Base-by-base conservation (phyloP, 331 rosid genomes). In the Quercus lobata region DNA sequence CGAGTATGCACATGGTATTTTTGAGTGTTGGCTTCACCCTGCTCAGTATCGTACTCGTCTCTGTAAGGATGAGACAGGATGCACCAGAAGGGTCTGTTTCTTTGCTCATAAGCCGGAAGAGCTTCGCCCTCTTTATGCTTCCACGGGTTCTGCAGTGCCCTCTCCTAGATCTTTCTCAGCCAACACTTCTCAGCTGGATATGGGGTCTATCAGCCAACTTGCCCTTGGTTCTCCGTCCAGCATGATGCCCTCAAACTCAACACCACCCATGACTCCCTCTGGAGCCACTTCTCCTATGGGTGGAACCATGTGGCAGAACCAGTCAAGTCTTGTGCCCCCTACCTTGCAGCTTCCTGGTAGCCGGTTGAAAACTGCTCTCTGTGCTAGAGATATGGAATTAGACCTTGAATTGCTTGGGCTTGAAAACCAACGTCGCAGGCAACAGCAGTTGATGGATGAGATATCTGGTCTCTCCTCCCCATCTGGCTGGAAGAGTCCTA, bases 1-100 rank as follows among this genome's bases (percentile, higher is more conserved):
- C 58, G 98, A 94, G 29, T 94, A 90, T 73, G 97, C 97, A 5
- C 98, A 94, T 82, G 97, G 98, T 46, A 92, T 92, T 72, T 94
- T 94, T 32, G 97, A 94, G 83, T 90, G 91, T 75, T 94, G 98
- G 98, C 97, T 94, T 73, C 98, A 94, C 82, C 98, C 98, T 62
- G 97, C 97, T 0, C 98, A 89, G 78, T 94, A 94, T 24, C 85
- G 97, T 21, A 94, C 98, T 4, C 90, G 97, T 54, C 92, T 94
- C 54, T 94, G 98, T 79, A 94, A 94, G 87, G 98, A 94, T 21
- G 97, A 94, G 75, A 83, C 83, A 2, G 88, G 86, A 25, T 94
- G 98, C 82, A 79, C 84, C 37, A 66, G 98, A 78, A 88, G 89
- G 80, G 97, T 94, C 62, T 94, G 98, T 57, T 94, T 94, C 89